Evolutionary conservation across 73 alveolate species (phyloP).

Genomic region (Durusdinium trenchii): DNA sequence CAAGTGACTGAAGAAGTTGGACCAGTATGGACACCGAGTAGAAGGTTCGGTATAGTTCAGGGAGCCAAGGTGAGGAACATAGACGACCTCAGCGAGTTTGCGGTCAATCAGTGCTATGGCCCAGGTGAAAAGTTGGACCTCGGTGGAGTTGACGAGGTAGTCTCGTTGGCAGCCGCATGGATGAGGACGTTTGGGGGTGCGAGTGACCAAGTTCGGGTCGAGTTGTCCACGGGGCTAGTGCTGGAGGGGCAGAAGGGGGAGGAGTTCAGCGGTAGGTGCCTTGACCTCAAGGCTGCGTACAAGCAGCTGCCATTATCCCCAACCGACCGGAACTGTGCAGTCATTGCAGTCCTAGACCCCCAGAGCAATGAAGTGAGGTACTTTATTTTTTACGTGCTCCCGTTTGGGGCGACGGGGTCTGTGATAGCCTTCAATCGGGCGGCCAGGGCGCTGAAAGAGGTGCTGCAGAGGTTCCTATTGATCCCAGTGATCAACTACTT

Average conservation of each 20-base stretch:
- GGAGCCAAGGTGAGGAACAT: not conserved
- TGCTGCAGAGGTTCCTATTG: no score
- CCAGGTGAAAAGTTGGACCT: not conserved
- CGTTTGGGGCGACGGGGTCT: not conserved
- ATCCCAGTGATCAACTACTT: no score
- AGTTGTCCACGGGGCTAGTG: not conserved
- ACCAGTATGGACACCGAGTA: slow-evolving; percentile 7
- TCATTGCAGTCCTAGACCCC: not conserved
- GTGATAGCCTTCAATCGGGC: not conserved
- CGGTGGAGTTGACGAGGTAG: slow-evolving; percentile 15
- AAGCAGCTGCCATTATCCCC: not conserved
- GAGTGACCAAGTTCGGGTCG: not conserved
- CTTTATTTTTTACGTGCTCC: not conserved
- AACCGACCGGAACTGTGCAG: not conserved
- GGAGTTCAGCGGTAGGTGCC: not conserved
- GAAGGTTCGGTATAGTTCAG: slow-evolving; percentile 28
- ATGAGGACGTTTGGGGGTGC: not conserved
- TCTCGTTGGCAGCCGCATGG: not conserved
- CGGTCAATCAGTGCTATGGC: not conserved
- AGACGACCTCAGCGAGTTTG: slow-evolving; percentile 33
- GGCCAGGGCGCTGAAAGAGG: not conserved
- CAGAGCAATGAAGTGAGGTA: not conserved
- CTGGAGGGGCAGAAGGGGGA: not conserved
- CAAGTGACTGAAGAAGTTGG: not conserved
- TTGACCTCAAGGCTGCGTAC: slow-evolving; percentile 24